Percentiles rank a stretch among this genome's conserved stretches.
Conservation (phyloP, 257 asterid genomes). For the Lantana camara region DNA sequence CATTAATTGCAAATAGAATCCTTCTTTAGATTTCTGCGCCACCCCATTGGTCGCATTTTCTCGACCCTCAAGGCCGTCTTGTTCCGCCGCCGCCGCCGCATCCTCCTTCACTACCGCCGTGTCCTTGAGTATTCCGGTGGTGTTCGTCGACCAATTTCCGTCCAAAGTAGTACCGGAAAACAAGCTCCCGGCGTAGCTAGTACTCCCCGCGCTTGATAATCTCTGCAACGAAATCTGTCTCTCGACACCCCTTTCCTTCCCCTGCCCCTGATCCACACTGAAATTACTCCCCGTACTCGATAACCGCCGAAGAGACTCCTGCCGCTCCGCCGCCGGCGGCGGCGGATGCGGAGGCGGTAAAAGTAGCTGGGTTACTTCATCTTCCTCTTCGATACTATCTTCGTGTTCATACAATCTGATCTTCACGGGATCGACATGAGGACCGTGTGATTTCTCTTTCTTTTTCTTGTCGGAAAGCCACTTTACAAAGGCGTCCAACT, state of each 20-base stretch:
- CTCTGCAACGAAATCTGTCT: constrained; percentile 66
- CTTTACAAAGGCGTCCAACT: constrained; percentile 56
- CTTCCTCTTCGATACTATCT: constrained; percentile 39
- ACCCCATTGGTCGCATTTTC: constrained; percentile 29
- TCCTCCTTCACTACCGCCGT: constrained; percentile 37
- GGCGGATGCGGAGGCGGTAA: constrained; percentile 42
- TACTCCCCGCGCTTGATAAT: constrained; percentile 71
- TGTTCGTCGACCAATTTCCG: constrained; percentile 65
- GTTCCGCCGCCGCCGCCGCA: constrained; percentile 37
- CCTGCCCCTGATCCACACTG: constrained; percentile 24
- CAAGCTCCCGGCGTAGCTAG: constrained; percentile 81
- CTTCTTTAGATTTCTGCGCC: constrained; percentile 58
- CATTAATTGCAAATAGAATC: constrained; percentile 68
- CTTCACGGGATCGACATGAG: constrained; percentile 47
- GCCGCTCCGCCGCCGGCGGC: constrained; percentile 34
- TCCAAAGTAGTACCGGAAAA: constrained; percentile 75
- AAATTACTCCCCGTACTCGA: constrained; percentile 40
- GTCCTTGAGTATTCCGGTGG: constrained; percentile 47
- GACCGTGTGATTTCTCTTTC: constrained; percentile 41
- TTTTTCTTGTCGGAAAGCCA: constrained; percentile 65
- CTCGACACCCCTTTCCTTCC: constrained; percentile 50
- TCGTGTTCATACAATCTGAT: constrained; percentile 34
- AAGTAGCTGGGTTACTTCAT: constrained; percentile 42
- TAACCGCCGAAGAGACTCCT: constrained; percentile 41
- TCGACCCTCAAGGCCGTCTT: constrained; percentile 1